Base-by-base conservation (phyloP, 2,329 filamentous ascomycete species). In the Alternaria longipes region DNA sequence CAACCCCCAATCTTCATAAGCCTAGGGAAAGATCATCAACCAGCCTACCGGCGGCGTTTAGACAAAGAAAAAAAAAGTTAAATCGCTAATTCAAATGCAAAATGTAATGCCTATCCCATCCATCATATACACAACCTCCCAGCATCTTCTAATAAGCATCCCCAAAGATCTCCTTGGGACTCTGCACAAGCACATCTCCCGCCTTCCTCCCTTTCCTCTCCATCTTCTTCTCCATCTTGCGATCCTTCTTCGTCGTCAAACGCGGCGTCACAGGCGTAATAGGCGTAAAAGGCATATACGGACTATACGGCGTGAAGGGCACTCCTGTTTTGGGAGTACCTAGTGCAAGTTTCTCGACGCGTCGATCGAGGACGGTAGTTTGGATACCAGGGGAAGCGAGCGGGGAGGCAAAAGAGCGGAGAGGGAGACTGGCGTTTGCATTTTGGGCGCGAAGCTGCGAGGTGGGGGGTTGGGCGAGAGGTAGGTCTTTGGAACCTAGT, bases 201-300 rank as follows among this genome's bases (percentile, higher is more conserved):
- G 16, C 16, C 34, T 16, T 38, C 87, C 14, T 4, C 82, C 73
- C 86, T 67, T 89, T 81, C 88, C 46, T 26, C 87, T 59, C 86
- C 74, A 88, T 78, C 74, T 84, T 87, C 82, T 83, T 87, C 84
- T 88, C 89, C 74, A 85, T 83, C 84, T 90, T 92, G 28, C 90
- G 81, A 73, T 94, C 91, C 63, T 87, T 86, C 77, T 84, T 87
- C 24, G 88, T 92, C 16, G 92, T 88, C 47, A 94, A 80, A 20
- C 87, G 87, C n/a, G 91, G 91, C 30, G 91, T 93, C 50, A 94
- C 87, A 1, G 91, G 91, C 52, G 93, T 85, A 49, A 91, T 83
- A 1, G 91, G 90, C 7, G 89, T 91, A 74, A 89, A 91, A 0
- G 91, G 91, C 81, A 94, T 91, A 69, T 94, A 94, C 0, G 91